Percentiles rank a stretch among this genome's conserved stretches.
Evolutionary conservation across 1,284 basidiomycete genomes (phyloP).

Genomic region (Hypsizygus ulmarius): DNA sequence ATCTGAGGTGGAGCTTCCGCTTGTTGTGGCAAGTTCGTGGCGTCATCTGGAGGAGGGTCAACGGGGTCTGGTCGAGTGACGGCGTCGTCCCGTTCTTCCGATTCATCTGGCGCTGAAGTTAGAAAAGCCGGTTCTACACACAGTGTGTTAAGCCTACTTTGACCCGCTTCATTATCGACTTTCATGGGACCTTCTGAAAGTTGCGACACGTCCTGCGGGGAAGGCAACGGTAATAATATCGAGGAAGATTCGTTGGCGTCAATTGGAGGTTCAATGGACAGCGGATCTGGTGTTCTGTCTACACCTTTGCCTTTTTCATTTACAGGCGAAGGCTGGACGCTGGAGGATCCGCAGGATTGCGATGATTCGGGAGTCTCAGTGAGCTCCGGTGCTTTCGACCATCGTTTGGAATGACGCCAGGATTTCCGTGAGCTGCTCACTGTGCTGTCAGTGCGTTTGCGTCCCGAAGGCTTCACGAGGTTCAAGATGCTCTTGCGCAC

Average conservation of each 20-base stretch:
- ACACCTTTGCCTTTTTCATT: slow-evolving; percentile 26
- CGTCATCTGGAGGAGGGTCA: slow-evolving; percentile 2
- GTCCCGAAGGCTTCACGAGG: slow-evolving; percentile 28
- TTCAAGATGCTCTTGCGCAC: slow-evolving; percentile 33
- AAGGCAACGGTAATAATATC: slow-evolving; percentile 7
- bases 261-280: neutral
- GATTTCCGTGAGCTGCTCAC: slow-evolving; percentile 22
- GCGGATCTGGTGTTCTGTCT: slow-evolving; percentile 16
- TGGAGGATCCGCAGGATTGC: slow-evolving; percentile 15
- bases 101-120: neutral
- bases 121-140: slow-evolving; percentile 11
- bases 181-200: neutral
- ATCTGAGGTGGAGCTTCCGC: neutral
- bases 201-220: neutral
- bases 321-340: slow-evolving; percentile 7
- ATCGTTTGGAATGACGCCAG: slow-evolving; percentile 32
- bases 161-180: neutral
- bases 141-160: no score
- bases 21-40: neutral
- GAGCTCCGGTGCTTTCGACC: slow-evolving; percentile 29
- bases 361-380: slow-evolving; percentile 6
- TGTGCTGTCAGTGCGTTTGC: slow-evolving; percentile 16
- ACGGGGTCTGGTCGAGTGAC: slow-evolving; percentile 6
- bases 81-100: slow-evolving; percentile 6
- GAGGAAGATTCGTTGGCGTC: slow-evolving; percentile 12